phyloP scores from a whole-genome alignment of 2,329 filamentous ascomycete genomes.

The Penicillium sp. region DNA sequence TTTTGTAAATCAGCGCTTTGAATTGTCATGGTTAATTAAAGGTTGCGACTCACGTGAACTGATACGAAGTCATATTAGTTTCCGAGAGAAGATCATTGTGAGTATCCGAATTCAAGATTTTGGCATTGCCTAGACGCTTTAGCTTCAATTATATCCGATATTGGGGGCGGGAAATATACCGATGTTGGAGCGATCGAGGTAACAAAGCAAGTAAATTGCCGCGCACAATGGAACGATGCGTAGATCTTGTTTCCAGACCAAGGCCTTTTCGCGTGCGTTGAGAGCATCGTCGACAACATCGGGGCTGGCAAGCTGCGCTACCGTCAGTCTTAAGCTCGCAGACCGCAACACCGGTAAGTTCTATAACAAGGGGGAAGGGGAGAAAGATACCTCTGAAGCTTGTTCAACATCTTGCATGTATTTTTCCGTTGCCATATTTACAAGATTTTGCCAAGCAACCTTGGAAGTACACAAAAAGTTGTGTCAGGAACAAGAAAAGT shows the following conservation, averaged over 20 bases:
- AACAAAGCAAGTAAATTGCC: constrained; percentile 66
- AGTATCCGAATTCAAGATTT: constrained; percentile 62
- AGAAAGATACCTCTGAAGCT: constrained; percentile 16
- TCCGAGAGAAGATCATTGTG: constrained; percentile 62
- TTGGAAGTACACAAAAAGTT: background rate
- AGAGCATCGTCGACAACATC: constrained; percentile 11
- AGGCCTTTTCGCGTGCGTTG: constrained; percentile 29
- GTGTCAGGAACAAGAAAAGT: background rate
- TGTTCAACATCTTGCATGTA: constrained; percentile 15
- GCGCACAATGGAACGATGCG: constrained; percentile 65
- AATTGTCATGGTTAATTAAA: background rate
- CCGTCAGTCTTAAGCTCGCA: background rate
- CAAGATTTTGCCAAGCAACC: background rate
- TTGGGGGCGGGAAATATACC: constrained; percentile 38
- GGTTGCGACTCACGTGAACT: constrained; percentile 53
- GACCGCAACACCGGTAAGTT: background rate
- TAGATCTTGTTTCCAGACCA: constrained; percentile 61
- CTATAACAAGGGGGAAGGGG: background rate
- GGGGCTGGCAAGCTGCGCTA: constrained; percentile 9
- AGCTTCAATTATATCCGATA: background rate
- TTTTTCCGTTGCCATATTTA: constrained; percentile 25
- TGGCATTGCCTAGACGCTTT: constrained; percentile 53
- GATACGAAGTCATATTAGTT: constrained; percentile 60
- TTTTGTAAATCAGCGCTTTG: constrained; percentile 8
- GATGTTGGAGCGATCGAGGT: constrained; percentile 68